These are phyloP conservation scores for Saccharomyces pastorianus DNA, from an alignment of 1,139 yeast genomes.

Conservation along the genomic window DNA sequence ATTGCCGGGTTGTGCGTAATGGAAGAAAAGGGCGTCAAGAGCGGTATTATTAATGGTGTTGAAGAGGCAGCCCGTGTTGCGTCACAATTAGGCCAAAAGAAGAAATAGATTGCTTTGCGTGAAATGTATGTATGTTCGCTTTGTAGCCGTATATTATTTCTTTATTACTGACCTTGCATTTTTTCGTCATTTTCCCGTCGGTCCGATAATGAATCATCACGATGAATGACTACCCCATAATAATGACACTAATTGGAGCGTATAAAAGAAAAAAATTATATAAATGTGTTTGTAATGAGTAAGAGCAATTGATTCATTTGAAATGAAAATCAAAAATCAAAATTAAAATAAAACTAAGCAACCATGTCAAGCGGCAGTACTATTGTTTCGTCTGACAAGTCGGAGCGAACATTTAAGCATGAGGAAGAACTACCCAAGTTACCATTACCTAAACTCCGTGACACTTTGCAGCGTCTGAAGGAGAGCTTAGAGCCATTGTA, in stretches of 20 bases:
- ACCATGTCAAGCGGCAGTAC: not conserved
- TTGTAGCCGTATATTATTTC: not conserved
- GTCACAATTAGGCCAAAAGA: constrained; percentile 65
- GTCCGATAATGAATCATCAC: not conserved
- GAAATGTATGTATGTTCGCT: not conserved
- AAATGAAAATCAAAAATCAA: not conserved
- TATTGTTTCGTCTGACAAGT: not conserved
- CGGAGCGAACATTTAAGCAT: constrained; percentile 10
- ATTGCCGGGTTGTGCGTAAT: constrained; percentile 88
- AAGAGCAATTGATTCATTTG: not conserved
- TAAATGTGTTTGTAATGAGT: not conserved
- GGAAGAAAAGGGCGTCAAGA: constrained; percentile 87
- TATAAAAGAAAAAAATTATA: not conserved
- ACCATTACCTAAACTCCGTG: constrained; percentile 23
- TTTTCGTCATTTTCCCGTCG: not conserved
- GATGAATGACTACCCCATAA: constrained; percentile 1
- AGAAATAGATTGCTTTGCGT: constrained; percentile 11
- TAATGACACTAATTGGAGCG: not conserved
- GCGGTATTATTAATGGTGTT: constrained; percentile 80
- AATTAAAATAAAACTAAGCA: not conserved
- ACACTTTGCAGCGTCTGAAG: constrained; percentile 21
- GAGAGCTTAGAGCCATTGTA: constrained; percentile 28
- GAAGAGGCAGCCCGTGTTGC: constrained; percentile 88
- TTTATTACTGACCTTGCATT: not conserved
- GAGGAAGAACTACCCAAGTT: constrained; percentile 22